Base-by-base conservation (phyloP, 495 filamentous ascomycete species). In the Penicillium simplicissimum region DNA sequence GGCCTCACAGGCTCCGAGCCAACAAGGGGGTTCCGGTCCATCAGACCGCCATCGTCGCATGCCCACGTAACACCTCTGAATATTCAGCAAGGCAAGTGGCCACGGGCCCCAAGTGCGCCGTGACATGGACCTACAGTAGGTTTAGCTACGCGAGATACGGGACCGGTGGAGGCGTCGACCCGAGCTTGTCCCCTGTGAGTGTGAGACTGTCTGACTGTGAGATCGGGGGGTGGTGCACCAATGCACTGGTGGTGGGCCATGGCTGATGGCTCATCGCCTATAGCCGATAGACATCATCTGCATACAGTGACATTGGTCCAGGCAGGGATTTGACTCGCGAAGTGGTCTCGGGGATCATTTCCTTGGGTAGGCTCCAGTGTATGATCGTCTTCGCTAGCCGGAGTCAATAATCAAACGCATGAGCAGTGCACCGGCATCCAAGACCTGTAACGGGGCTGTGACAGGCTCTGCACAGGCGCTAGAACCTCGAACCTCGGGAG, bases 101-200 rank as follows among this genome's bases (percentile, higher is more conserved):
- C 55, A 56, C 60, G 59, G 63, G 52, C 47, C 57, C 37, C 52
- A 47, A 17, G 31, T 35, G 55, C 40, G 53, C 54, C 57, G 47
- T 59, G 40, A 52, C 48, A 59, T 47, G 47, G 36, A 52, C 45
- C 34, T 60, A 33, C 40, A 52, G 60, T 63, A 60, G 57, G 67
- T 65, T 67, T 55, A 42, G 23, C 57, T 62, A 71, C 59, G 69
- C 64, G 69, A 71, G 64, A 67, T 58, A 66, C 52, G 52, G 35
- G 35, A 35, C 51, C 25, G 33, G 35, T 37, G 35, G 45, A 55
- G 56, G 25, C 45, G 14, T 40, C 19, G 10, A 53, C 23, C 43
- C 54, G 40, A 48, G n/a, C 43, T 33, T 45, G 21, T 48, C 43
- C 34, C 37, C 63, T 51, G 48, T 57, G 52, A 37, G 38, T 48